Base-by-base conservation (phyloP, 2,329 filamentous ascomycete genomes). In the Sporothrix phasma region DNA sequence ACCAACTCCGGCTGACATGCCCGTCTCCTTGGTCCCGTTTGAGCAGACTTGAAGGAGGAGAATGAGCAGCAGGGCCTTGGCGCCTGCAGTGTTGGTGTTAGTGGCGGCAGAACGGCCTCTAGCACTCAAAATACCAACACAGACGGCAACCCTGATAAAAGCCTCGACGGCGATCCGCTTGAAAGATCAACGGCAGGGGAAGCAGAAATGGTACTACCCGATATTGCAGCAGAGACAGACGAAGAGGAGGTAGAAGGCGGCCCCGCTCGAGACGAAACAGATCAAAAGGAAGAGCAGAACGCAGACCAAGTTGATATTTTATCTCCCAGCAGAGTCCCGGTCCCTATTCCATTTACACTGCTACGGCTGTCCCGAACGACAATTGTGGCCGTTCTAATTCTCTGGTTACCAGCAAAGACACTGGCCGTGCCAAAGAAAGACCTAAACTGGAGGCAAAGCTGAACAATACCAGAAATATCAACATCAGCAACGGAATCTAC, bases 1-100 rank as follows among this genome's bases (percentile, higher is more conserved):
- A n/a, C 61, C 58, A 1, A 63, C 62, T 10, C 60, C 65, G 22
- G 63, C 46, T 43, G 60, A 61, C 26, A 46, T 47, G 29, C 43
- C n/a, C n/a, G n/a, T n/a, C n/a, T n/a, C n/a, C n/a, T n/a, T n/a
- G n/a, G n/a, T n/a, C n/a, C n/a, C n/a, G n/a, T n/a, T n/a, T n/a
- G 8, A 17, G 31, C 37, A 24, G 5, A 19, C 24, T 47, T 45
- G 41, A 54, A n/a, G 24, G 45, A 39, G 24, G 31, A 5, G 15
- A 15, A 37, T 43, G 34, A 51, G 46, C 31, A 51, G 6, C 62
- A 43, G 22, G 15, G 24, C 10, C 34, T 24, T 43, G 26, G 34
- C 34, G 6, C 1, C 51, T 6, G 51, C 31, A n/a, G n/a, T n/a
- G n/a, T n/a, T 19, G 31, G 19, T 34, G 29, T 34, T 37, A n/a